phyloP scores from a whole-genome alignment of 257 asterid species.

The Handroanthus guayacan region DNA sequence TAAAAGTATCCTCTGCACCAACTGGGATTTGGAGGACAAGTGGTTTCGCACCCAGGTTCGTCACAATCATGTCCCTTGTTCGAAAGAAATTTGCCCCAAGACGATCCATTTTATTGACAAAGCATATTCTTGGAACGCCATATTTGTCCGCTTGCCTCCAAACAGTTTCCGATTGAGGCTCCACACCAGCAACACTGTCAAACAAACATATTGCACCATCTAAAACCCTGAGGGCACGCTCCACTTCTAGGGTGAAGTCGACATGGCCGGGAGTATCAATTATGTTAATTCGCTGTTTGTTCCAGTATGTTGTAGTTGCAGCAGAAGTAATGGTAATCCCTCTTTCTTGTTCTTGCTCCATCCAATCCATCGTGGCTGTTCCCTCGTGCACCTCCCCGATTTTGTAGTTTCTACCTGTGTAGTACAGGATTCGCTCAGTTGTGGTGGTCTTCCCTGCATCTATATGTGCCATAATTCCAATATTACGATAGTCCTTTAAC shows the following conservation, averaged over 20 bases:
- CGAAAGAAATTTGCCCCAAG: constrained; percentile 93
- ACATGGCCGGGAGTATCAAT: constrained; percentile 98
- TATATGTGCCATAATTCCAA: constrained; percentile 98
- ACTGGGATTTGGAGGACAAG: constrained; percentile 89
- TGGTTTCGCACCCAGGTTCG: constrained; percentile 91
- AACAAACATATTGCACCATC: constrained; percentile 96
- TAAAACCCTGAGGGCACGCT: constrained; percentile 93
- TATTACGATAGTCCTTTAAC: constrained; percentile 84
- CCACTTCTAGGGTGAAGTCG: constrained; percentile 97
- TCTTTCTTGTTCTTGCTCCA: constrained; percentile 99
- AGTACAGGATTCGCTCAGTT: constrained; percentile 83
- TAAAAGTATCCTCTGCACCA: constrained; percentile 85
- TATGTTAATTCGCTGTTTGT: constrained; percentile 95
- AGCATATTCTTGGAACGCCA: constrained; percentile 96
- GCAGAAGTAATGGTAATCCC: constrained; percentile 97
- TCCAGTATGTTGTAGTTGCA: constrained; percentile 93
- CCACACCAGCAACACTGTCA: constrained; percentile 98
- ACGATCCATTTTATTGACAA: constrained; percentile 98
- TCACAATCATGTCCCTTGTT: constrained; percentile 92
- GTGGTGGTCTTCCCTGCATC: constrained; percentile 99
- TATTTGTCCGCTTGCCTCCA: constrained; percentile 99
- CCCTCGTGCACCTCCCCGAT: constrained; percentile 99
- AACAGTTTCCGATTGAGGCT: constrained; percentile 98
- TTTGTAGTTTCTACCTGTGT: constrained; percentile 94
- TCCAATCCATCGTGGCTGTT: constrained; percentile 99